Evolutionary conservation across 23 red algal species (phyloP).

Genomic region (Cyanidium caldarium): DNA sequence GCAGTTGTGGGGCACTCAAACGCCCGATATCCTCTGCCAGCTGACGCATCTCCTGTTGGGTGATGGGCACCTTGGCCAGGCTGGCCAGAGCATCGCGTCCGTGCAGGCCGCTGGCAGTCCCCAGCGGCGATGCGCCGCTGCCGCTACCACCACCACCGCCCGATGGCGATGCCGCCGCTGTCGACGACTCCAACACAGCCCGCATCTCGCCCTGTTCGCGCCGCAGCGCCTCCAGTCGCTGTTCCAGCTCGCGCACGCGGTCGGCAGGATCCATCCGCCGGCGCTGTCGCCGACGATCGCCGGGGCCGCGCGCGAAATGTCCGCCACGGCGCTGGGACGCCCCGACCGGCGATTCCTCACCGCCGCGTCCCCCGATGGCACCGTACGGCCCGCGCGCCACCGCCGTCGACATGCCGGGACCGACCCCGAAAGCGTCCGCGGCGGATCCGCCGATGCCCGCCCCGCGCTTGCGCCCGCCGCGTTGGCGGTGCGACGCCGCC

Average conservation of each 20-base stretch:
- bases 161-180: background rate
- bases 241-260: conserved; percentile 1
- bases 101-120: background rate
- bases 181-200: background rate
- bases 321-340: background rate
- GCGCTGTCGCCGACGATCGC: background rate
- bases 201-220: background rate
- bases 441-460: too few species aligned
- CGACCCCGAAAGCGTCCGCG: too few species aligned
- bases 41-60: conserved; percentile 1
- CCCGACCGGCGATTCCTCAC: background rate
- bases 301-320: background rate
- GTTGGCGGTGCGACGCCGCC: background rate
- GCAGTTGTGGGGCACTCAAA: background rate
- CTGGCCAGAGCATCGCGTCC: background rate
- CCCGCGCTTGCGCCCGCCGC: too few species aligned
- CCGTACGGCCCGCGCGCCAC: background rate
- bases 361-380: background rate
- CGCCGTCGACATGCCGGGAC: background rate
- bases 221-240: background rate
- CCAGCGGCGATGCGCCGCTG: background rate
- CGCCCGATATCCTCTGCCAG: conserved; percentile 1
- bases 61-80: background rate
- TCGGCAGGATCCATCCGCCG: background rate
- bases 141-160: too few species aligned